Conservation (phyloP, 495 filamentous ascomycete species). For the Penicillium macrosclerotiorum region DNA sequence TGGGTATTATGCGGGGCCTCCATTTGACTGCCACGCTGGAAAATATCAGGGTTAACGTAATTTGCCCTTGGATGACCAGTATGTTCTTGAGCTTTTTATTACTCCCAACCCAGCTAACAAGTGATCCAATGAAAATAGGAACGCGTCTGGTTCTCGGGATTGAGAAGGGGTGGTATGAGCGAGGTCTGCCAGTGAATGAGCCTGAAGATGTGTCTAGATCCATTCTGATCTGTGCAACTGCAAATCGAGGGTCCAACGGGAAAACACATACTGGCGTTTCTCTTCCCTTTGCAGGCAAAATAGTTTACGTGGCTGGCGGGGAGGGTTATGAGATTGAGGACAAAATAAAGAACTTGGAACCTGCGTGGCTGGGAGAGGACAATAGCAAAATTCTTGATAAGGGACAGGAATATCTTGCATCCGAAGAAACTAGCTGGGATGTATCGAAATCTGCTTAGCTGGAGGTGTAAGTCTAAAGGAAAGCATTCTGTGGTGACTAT, state of each 20-base stretch:
- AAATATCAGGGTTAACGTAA: constrained; percentile 34
- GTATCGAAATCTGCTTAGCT: constrained; percentile 1
- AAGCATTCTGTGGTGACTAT: too few relatives aligned
- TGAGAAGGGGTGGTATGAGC: constrained; percentile 32
- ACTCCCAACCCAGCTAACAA: too few relatives aligned
- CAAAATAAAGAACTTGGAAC: constrained; percentile 27
- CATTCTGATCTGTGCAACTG: constrained; percentile 31
- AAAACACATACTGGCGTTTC: constrained; percentile 20
- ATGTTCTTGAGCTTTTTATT: too few relatives aligned
- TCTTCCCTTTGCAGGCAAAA: constrained; percentile 32
- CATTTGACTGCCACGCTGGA: constrained; percentile 24
- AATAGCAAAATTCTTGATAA: constrained; percentile 25
- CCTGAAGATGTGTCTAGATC: constrained; percentile 30
- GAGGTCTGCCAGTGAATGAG: constrained; percentile 28
- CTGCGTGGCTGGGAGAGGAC: constrained; percentile 31
- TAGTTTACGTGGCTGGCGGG: constrained; percentile 30
- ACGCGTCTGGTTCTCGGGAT: constrained; percentile 34
- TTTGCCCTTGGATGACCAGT: constrained; percentile 45
- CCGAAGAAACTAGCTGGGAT: constrained; percentile 22
- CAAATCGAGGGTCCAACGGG: constrained; percentile 14
- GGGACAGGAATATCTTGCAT: constrained; percentile 31
- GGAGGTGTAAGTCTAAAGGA: too few relatives aligned
- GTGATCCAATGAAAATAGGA: constrained; percentile 15
- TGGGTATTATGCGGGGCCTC: constrained; percentile 35
- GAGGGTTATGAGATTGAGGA: constrained; percentile 38